Conservation (phyloP, 2,329 filamentous ascomycete species). For the Knoxdaviesia proteae region DNA sequence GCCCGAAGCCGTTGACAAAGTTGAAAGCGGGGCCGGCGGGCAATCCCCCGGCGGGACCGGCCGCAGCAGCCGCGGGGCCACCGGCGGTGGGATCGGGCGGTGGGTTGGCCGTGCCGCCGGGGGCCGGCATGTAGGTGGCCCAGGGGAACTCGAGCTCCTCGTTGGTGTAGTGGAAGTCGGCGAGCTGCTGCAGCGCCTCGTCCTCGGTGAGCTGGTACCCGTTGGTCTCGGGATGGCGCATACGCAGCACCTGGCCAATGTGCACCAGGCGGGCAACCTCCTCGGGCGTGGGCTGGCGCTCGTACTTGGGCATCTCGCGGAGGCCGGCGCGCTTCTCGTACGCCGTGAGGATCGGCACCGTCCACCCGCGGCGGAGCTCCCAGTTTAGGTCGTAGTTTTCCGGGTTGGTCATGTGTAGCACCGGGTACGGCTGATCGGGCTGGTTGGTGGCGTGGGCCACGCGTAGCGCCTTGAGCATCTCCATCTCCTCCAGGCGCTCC, state of each 20-base stretch:
- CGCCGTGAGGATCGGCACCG: not conserved
- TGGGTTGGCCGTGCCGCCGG: not conserved
- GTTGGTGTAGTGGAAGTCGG: constrained; percentile 6
- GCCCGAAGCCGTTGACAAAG: no score
- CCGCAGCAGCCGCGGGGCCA: not conserved
- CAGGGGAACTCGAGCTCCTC: constrained; percentile 2
- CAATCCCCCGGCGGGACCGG: not conserved
- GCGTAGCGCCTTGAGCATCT: constrained; percentile 8
- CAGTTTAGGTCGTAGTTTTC: constrained; percentile 4
- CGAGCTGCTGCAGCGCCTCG: constrained; percentile 8
- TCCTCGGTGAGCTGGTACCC: constrained; percentile 6
- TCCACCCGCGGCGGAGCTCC: constrained; percentile 5
- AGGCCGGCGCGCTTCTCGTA: no score
- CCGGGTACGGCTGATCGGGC: not conserved
- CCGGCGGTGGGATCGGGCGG: no score
- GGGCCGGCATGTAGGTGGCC: not conserved
- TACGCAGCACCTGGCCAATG: not conserved
- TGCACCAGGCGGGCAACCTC: not conserved
- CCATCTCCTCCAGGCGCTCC: constrained; percentile 9
- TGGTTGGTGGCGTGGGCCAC: not conserved
- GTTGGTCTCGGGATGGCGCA: not conserved
- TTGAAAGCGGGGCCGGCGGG: no score
- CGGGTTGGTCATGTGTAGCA: constrained; percentile 2
- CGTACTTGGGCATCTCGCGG: not conserved
- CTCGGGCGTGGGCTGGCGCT: constrained; percentile 2